These are phyloP conservation scores for Rhododendron ovatum DNA, from an alignment of 148 eudicot genomes.

Conservation along the genomic window DNA sequence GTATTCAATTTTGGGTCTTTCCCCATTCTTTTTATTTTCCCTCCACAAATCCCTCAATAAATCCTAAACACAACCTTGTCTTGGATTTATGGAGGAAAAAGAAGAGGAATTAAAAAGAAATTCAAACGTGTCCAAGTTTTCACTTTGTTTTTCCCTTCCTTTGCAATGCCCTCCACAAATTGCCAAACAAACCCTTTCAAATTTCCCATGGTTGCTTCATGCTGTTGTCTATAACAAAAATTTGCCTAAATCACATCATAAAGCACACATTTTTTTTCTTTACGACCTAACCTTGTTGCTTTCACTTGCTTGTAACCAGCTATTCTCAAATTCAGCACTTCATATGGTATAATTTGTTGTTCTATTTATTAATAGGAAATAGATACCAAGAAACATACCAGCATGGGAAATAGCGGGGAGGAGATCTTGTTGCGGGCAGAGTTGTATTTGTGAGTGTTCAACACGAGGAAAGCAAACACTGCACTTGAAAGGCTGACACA, in stretches of 20 bases:
- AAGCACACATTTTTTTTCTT: too few species aligned
- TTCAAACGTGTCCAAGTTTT: too few species aligned
- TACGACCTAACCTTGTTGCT: not conserved
- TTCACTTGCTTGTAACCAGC: not conserved
- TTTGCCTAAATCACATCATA: not conserved
- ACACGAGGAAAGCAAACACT: slow-evolving; percentile 80
- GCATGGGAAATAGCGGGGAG: slow-evolving; percentile 86
- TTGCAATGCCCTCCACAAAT: not conserved
- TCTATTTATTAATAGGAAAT: not conserved
- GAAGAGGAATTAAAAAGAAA: too few species aligned
- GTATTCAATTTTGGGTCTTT: not conserved
- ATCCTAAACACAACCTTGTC: not conserved
- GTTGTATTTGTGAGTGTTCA: slow-evolving; percentile 70
- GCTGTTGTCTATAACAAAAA: not conserved
- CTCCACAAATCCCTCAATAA: not conserved
- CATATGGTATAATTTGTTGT: not conserved
- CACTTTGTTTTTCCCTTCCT: not conserved
- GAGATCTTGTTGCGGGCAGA: slow-evolving; percentile 89
- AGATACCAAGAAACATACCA: slow-evolving; percentile 45
- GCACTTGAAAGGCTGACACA: slow-evolving; percentile 90
- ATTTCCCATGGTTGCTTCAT: not conserved
- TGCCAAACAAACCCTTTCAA: not conserved
- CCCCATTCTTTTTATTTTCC: not conserved
- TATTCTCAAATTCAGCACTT: not conserved
- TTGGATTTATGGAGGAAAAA: too few species aligned